Evolutionary conservation across 768 basidiomycete species (phyloP).

Genomic region (Boletus speciosus): DNA sequence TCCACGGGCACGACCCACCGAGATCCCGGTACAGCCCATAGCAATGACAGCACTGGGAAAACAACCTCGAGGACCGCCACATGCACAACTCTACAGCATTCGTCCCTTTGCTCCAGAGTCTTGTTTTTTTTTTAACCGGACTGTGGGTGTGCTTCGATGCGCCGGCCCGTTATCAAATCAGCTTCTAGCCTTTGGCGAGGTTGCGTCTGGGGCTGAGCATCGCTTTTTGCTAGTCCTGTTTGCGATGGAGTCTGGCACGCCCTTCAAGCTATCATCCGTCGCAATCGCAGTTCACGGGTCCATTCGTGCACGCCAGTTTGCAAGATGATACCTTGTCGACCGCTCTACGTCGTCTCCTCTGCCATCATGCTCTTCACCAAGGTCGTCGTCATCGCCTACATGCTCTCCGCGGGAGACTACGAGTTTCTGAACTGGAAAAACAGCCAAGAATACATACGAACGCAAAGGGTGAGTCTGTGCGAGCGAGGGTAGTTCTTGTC

Average conservation of each 20-base stretch:
- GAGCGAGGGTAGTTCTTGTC: background rate
- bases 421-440: slow-evolving; percentile 14
- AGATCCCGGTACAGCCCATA: background rate
- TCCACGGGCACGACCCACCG: background rate
- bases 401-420: slow-evolving; percentile 20
- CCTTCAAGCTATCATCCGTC: background rate
- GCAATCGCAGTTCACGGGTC: background rate
- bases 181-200: background rate
- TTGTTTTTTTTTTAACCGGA: background rate
- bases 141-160: background rate
- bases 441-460: slow-evolving; percentile 18
- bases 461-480: slow-evolving; percentile 16
- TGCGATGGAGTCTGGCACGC: background rate
- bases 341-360: slow-evolving; percentile 13
- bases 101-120: background rate
- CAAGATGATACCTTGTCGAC: slow-evolving; percentile 17
- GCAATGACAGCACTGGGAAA: background rate
- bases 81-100: too few species aligned
- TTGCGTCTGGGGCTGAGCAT: slow-evolving; percentile 8
- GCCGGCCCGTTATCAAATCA: background rate
- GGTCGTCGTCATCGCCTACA: slow-evolving; percentile 14
- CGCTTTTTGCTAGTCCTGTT: slow-evolving; percentile 1
- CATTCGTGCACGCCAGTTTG: background rate
- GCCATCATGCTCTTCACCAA: slow-evolving; percentile 21
- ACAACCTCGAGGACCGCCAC: too few species aligned